A percentile compares a stretch with the other conserved stretches of the same genome.
phyloP scores from a whole-genome alignment of 768 basidiomycete genomes.

The Mycena galericulata region DNA sequence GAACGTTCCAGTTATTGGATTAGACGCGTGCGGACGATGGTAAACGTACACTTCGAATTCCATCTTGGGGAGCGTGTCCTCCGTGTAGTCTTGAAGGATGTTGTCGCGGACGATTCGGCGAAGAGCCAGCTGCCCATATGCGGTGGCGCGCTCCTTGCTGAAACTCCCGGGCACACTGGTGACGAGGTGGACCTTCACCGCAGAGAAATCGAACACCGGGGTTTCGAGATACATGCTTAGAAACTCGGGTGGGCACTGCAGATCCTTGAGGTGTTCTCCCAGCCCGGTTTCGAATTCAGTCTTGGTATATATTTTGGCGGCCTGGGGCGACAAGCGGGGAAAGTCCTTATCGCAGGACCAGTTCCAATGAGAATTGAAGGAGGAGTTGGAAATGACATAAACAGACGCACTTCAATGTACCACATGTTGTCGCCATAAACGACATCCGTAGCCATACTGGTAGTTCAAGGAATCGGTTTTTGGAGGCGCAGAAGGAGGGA shows the following conservation, averaged over 20 bases:
- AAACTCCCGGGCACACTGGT: background rate
- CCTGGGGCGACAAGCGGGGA: background rate
- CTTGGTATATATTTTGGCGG: background rate
- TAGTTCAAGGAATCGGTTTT: no score
- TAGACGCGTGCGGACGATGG: background rate
- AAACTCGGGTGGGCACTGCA: slow-evolving; percentile 1
- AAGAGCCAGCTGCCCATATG: background rate
- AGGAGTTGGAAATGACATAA: background rate
- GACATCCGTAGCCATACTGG: slow-evolving; percentile 4
- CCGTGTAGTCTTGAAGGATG: background rate
- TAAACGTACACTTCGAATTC: slow-evolving; percentile 4
- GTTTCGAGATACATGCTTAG: background rate
- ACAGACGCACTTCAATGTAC: slow-evolving; percentile 5
- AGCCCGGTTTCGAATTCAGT: background rate
- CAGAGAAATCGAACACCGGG: slow-evolving; percentile 11
- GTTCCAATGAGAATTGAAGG: background rate
- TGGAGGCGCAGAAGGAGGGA: background rate
- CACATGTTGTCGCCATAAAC: background rate
- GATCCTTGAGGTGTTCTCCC: background rate
- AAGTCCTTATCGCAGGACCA: background rate
- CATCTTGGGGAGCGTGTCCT: background rate
- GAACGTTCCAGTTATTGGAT: no score
- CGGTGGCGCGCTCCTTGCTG: background rate
- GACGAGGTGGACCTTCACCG: slow-evolving; percentile 2
- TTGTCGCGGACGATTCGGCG: background rate